Percentiles rank a stretch among this genome's conserved stretches.
Evolutionary conservation across 495 filamentous ascomycete species (phyloP).

Genomic region (Talaromyces proteolyticus): DNA sequence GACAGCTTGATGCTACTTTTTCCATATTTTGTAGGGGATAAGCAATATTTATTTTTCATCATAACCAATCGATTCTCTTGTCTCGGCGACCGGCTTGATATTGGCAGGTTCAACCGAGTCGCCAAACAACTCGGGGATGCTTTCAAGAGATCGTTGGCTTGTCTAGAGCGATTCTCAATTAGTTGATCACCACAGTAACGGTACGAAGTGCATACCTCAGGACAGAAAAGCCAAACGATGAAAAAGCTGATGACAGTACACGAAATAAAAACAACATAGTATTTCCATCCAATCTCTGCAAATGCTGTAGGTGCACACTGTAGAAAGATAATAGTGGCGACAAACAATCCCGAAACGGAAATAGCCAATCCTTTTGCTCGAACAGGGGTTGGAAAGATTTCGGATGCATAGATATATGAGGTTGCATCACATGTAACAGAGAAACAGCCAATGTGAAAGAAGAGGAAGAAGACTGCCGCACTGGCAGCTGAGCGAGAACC

Average conservation of each 20-base stretch:
- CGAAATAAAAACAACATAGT: neutral
- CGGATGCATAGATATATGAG: slow-evolving; percentile 6
- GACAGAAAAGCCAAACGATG: neutral
- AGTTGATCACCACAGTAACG: neutral
- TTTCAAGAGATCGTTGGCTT: neutral
- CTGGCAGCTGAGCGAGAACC: neutral
- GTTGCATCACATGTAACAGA: slow-evolving; percentile 1
- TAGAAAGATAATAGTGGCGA: slow-evolving; percentile 1
- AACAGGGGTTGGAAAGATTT: slow-evolving; percentile 45
- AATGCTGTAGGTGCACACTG: neutral
- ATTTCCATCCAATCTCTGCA: slow-evolving; percentile 1
- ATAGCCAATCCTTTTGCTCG: slow-evolving; percentile 49
- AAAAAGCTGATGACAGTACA: neutral
- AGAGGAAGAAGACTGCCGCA: slow-evolving; percentile 51
- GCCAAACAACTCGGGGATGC: neutral
- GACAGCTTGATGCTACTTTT: no score
- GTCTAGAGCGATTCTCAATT: neutral
- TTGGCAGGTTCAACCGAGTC: slow-evolving; percentile 8
- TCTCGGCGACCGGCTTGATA: slow-evolving; percentile 1
- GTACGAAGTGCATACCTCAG: neutral
- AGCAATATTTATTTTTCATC: neutral
- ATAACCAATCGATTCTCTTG: neutral
- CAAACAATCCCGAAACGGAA: slow-evolving; percentile 11
- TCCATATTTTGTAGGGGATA: no score
- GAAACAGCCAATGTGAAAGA: slow-evolving; percentile 2